phyloP scores from a whole-genome alignment of 2,329 filamentous ascomycete species.

The Calonectria fujianensis region DNA sequence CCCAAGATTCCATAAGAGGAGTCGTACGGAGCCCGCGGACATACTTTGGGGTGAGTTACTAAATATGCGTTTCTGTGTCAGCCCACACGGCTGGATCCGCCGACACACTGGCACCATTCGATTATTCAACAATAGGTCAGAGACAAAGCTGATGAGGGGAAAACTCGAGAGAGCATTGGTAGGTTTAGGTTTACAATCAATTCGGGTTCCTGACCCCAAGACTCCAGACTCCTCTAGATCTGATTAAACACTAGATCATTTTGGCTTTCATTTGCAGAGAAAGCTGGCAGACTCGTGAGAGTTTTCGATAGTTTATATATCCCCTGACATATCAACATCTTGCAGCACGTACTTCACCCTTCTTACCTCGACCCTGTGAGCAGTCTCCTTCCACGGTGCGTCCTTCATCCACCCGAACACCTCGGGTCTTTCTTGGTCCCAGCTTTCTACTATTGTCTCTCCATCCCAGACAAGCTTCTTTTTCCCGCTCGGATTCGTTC shows the following conservation, averaged over 20 bases:
- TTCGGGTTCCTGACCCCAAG: background rate
- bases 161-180: background rate
- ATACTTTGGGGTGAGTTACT: background rate
- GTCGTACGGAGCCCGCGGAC: background rate
- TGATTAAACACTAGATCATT: background rate
- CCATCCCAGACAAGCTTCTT: slow-evolving; percentile 31
- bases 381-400: slow-evolving; percentile 5
- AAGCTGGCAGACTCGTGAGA: background rate
- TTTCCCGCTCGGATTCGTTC: background rate
- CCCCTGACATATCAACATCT: background rate
- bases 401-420: slow-evolving; percentile 9
- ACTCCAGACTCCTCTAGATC: background rate
- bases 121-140: background rate
- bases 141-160: background rate
- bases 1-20: background rate
- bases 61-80: background rate
- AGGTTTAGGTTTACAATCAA: background rate
- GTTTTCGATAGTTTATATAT: background rate
- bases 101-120: background rate
- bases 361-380: slow-evolving; percentile 27
- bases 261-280: background rate
- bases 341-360: slow-evolving; percentile 22
- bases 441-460: background rate
- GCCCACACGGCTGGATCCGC: background rate
- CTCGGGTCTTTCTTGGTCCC: slow-evolving; percentile 20